These are phyloP conservation scores for Kodamaea jinghongensis DNA, from an alignment of 805 yeast genomes.

Conservation along the genomic window DNA sequence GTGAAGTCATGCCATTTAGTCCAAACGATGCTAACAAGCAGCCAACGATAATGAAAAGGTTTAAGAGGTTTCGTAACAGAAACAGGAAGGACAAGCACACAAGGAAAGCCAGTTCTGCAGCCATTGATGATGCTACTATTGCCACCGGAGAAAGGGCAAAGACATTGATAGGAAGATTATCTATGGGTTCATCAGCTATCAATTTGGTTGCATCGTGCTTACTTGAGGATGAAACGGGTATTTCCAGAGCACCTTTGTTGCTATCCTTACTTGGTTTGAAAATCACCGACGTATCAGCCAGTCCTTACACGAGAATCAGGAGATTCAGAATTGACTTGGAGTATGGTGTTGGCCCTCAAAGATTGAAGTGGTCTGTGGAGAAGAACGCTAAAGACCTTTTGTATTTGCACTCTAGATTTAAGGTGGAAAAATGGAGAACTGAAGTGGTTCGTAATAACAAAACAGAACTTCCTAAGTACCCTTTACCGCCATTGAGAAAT, in stretches of 20 bases:
- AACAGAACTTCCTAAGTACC: slow-evolving; percentile 45
- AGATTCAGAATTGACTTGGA: slow-evolving; percentile 72
- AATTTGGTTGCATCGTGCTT: slow-evolving; percentile 72
- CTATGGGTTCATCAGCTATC: slow-evolving; percentile 71
- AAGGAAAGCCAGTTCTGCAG: slow-evolving; percentile 15
- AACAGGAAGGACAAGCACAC: slow-evolving; percentile 24
- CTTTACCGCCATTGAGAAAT: slow-evolving; percentile 37
- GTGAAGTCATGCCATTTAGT: background rate
- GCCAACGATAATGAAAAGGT: slow-evolving; percentile 18
- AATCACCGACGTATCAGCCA: slow-evolving; percentile 50
- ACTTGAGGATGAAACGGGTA: slow-evolving; percentile 71
- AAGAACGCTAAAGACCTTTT: slow-evolving; percentile 70
- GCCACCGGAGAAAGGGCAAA: slow-evolving; percentile 39
- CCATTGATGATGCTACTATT: slow-evolving; percentile 20
- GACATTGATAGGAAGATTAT: slow-evolving; percentile 40
- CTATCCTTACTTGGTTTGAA: slow-evolving; percentile 68
- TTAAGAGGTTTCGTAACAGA: slow-evolving; percentile 23
- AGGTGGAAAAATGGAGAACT: slow-evolving; percentile 41
- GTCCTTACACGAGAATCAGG: slow-evolving; percentile 36
- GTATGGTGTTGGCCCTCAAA: slow-evolving; percentile 81
- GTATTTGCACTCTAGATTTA: slow-evolving; percentile 67
- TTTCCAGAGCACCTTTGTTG: slow-evolving; percentile 77
- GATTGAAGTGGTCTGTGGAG: slow-evolving; percentile 76
- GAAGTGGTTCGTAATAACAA: slow-evolving; percentile 31
- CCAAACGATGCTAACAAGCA: slow-evolving; percentile 16